Conservation (phyloP, 495 filamentous ascomycete genomes). For the Glonium stellatum region DNA sequence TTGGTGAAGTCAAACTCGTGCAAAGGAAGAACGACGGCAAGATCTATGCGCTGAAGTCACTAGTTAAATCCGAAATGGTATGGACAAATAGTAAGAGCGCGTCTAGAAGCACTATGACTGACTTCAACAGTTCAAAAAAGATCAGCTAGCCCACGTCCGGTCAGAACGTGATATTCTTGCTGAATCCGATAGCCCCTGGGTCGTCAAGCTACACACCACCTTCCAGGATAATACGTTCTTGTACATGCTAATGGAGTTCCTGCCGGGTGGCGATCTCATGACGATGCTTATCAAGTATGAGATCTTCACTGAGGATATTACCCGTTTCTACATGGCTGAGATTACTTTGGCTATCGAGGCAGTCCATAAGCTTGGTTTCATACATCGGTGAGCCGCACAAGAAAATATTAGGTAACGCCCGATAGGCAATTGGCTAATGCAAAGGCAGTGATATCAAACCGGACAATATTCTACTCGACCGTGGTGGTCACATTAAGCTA, state of each 20-base stretch:
- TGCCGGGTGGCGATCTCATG: slow-evolving; percentile 97
- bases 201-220: slow-evolving; percentile 94
- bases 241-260: slow-evolving; percentile 99
- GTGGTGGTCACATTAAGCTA: slow-evolving; percentile 93
- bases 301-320: slow-evolving; percentile 98
- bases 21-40: slow-evolving; percentile 94
- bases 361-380: slow-evolving; percentile 95
- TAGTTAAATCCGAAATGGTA: slow-evolving; percentile 95
- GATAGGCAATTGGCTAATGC: background rate
- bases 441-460: slow-evolving; percentile 87
- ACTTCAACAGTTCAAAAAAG: slow-evolving; percentile 72
- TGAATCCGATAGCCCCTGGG: slow-evolving; percentile 97
- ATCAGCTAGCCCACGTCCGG: slow-evolving; percentile 97
- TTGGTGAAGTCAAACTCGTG: slow-evolving; percentile 95
- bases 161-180: slow-evolving; percentile 96
- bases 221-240: slow-evolving; percentile 95
- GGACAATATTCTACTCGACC: slow-evolving; percentile 95
- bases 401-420: background rate
- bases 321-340: slow-evolving; percentile 98
- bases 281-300: slow-evolving; percentile 99
- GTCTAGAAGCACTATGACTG: background rate
- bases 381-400: slow-evolving; percentile 69
- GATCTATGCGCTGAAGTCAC: slow-evolving; percentile 95
- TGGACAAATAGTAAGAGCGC: background rate
- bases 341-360: slow-evolving; percentile 96